These are phyloP conservation scores for Cladosporium velox DNA, from an alignment of 2,329 filamentous ascomycete species.

Conservation along the genomic window DNA sequence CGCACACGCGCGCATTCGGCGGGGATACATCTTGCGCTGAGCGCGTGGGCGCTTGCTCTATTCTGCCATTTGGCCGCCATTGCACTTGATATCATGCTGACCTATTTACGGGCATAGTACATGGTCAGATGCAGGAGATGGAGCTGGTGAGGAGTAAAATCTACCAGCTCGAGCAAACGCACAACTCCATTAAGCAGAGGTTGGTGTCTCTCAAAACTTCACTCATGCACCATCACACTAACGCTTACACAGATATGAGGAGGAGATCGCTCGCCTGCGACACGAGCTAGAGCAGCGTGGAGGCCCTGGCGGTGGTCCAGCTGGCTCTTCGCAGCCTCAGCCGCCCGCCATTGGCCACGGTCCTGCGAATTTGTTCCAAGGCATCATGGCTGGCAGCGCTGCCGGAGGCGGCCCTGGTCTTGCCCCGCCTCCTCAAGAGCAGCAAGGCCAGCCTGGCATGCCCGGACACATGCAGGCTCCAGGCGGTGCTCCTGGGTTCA, in stretches of 20 bases:
- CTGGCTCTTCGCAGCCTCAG: conserved; percentile 77
- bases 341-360: conserved; percentile 86
- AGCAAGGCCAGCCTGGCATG: conserved; percentile 58
- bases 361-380: conserved; percentile 85
- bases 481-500: conserved; percentile 65
- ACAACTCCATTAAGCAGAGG: conserved; percentile 89
- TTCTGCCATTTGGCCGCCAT: not conserved
- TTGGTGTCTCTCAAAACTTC: conserved; percentile 51
- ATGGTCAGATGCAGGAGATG: conserved; percentile 90
- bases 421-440: conserved; percentile 65
- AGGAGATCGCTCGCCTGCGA: conserved; percentile 81
- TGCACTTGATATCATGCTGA: conserved; percentile 20
- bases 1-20: not conserved
- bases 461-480: conserved; percentile 70
- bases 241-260: conserved; percentile 73
- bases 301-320: conserved; percentile 48
- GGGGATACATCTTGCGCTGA: not conserved
- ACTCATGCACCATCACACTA: conserved; percentile 17
- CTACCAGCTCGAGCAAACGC: conserved; percentile 86
- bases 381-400: conserved; percentile 87
- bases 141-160: conserved; percentile 92
- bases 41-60: not conserved
- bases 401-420: conserved; percentile 83
- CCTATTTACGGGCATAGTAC: conserved; percentile 59
- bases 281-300: conserved; percentile 80